Conservation (phyloP, 2,329 filamentous ascomycete species). For the Exophiala bonariae region DNA sequence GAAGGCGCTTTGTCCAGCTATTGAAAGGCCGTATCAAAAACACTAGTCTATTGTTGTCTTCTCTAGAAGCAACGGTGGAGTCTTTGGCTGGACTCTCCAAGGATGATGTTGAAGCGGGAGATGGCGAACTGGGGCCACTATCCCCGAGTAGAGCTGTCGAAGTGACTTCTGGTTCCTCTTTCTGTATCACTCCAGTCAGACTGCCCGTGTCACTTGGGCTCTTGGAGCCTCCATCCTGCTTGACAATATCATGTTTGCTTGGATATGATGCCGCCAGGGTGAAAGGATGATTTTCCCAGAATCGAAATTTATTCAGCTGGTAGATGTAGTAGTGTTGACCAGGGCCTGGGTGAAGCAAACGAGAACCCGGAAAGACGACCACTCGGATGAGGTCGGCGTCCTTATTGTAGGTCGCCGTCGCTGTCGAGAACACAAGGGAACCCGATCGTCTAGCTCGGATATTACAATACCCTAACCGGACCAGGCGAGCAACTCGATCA, state of each 20-base stretch:
- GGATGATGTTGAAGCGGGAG: constrained; percentile 5
- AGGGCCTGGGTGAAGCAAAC: constrained; percentile 37
- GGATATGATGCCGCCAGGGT: constrained; percentile 39
- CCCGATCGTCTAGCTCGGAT: constrained; percentile 35
- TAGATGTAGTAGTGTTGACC: constrained; percentile 55
- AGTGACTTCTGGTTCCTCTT: neutral
- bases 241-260: constrained; percentile 12
- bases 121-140: neutral
- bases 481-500: constrained; percentile 47
- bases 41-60: constrained; percentile 39
- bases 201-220: constrained; percentile 6
- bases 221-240: constrained; percentile 12
- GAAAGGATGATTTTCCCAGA: constrained; percentile 56
- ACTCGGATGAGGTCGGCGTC: constrained; percentile 48
- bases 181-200: neutral
- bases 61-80: neutral
- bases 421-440: constrained; percentile 35
- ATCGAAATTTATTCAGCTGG: constrained; percentile 42
- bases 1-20: constrained; percentile 52
- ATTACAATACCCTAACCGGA: constrained; percentile 47
- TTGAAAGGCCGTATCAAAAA: constrained; percentile 54
- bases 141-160: neutral
- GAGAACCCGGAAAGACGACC: constrained; percentile 42
- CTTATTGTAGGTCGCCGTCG: constrained; percentile 44
- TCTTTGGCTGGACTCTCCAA: neutral